Base-by-base conservation (phyloP, 495 filamentous ascomycete species). In the Bacidia gigantensis region DNA sequence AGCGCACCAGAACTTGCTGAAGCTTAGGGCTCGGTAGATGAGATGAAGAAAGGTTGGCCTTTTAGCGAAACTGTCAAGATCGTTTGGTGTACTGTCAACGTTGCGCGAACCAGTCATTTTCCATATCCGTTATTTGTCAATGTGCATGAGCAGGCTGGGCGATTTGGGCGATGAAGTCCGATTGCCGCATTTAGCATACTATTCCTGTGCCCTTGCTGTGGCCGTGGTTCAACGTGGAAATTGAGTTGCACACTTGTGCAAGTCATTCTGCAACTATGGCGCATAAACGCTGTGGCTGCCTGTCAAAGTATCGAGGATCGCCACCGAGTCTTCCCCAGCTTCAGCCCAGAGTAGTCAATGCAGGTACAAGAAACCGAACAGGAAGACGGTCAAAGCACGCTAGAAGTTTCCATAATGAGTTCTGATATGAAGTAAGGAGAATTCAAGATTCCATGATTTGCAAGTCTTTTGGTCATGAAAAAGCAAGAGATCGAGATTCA, bases 171-270 rank as follows among this genome's bases (percentile, higher is more conserved):
- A 50, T 9, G 25, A 50, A 25, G 47, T 50, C 47, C 47, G 47
- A 50, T 38, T 50, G 26, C 47, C 47, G 47, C 47, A 44, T 9
- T 9, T 22, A 44, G 41, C 17, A 44, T 17, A n/a, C 41, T 44
- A 17, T n/a, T 5, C 20, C 41, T 44, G 7, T 22, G 41, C 41
- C 41, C 41, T 44, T 44, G 12, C 14, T 44, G 41, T 22, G 9
- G 41, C 14, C 41, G 5, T 44, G 5, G 7, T 44, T 44, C 17
- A 17, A 18, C 9, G 5, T 35, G 29, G 17, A 44, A 17, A 44
- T 44, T 44, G 41, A 18, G 25, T 50, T 50, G 18, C n/a, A n/a
- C 32, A 26, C 47, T 50, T 50, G 26, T n/a, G 47, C 47, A 38
- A 17, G 47, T 50, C 47, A 50, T 39, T n/a, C 9, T 44, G 41